Conservation (phyloP, 306 rosid species). For the Lathyrus sativus region DNA sequence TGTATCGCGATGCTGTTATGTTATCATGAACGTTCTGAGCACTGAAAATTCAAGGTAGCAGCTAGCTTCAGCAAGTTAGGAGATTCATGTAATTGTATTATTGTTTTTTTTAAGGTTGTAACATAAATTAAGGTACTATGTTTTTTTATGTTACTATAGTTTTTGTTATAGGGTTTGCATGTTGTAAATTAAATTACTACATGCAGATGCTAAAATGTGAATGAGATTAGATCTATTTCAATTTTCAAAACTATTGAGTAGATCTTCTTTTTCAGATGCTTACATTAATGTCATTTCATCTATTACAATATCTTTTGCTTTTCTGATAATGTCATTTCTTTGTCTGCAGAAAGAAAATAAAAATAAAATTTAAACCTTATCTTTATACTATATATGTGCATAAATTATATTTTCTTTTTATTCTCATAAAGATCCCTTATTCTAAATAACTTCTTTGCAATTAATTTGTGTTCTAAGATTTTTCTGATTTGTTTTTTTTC, state of each 20-base stretch:
- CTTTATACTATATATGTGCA: slow-evolving; percentile 24
- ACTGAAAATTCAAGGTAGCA: slow-evolving; percentile 15
- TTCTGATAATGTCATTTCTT: neutral
- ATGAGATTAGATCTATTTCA: slow-evolving; percentile 49
- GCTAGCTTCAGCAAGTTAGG: neutral
- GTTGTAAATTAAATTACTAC: slow-evolving; percentile 29
- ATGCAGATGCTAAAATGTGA: slow-evolving; percentile 38
- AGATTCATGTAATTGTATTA: neutral
- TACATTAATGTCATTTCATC: slow-evolving; percentile 19
- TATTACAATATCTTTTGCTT: slow-evolving; percentile 20
- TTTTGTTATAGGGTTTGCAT: slow-evolving; percentile 31
- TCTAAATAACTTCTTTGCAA: slow-evolving; percentile 7
- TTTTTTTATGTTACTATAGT: slow-evolving; percentile 24
- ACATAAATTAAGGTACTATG: slow-evolving; percentile 30
- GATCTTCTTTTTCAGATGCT: slow-evolving; percentile 47
- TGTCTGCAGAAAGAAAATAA: neutral
- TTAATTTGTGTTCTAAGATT: slow-evolving; percentile 17
- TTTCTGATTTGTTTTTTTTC: slow-evolving; percentile 1
- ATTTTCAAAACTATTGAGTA: slow-evolving; percentile 32
- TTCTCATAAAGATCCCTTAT: neutral
- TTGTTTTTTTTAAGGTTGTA: neutral
- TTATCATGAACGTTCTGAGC: slow-evolving; percentile 68
- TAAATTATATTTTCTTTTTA: slow-evolving; percentile 12
- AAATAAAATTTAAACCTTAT: neutral
- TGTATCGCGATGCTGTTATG: slow-evolving; percentile 84